These are phyloP conservation scores for Sporopachydermia quercuum DNA, from an alignment of 805 yeast genomes.

Conservation along the genomic window DNA sequence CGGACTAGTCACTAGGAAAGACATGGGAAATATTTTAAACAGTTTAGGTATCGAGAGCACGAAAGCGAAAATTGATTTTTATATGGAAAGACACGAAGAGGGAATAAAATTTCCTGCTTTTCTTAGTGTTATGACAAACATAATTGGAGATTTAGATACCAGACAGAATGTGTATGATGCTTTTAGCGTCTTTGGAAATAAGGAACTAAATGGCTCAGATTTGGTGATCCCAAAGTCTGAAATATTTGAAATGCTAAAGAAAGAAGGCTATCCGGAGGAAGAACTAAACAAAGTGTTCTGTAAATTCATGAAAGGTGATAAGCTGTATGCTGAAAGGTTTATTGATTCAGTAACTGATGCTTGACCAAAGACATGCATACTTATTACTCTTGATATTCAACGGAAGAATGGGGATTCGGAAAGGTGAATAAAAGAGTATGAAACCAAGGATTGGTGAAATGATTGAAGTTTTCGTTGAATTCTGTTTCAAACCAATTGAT, in stretches of 20 bases:
- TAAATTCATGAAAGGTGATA: slow-evolving; percentile 2
- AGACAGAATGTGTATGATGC: slow-evolving; percentile 1
- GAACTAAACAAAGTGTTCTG: not conserved
- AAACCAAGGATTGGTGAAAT: too few relatives aligned
- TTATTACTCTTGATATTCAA: too few relatives aligned
- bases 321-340: slow-evolving; percentile 1
- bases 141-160: slow-evolving; percentile 1
- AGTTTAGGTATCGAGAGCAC: slow-evolving; percentile 1
- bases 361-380: too few relatives aligned
- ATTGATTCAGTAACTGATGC: not conserved
- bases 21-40: slow-evolving; percentile 35
- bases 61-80: slow-evolving; percentile 4
- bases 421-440: too few relatives aligned
- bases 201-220: not conserved
- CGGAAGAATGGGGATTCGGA: too few relatives aligned
- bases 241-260: not conserved
- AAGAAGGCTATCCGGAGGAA: not conserved
- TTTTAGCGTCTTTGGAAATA: slow-evolving; percentile 1
- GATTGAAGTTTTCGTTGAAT: too few relatives aligned
- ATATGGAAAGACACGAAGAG: slow-evolving; percentile 1
- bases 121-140: not conserved
- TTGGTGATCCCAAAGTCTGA: slow-evolving; percentile 1
- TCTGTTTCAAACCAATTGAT: too few relatives aligned
- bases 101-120: slow-evolving; percentile 2
- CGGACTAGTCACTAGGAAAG: slow-evolving; percentile 30